phyloP scores from a whole-genome alignment of 2,329 filamentous ascomycete genomes.

The Paraconiothyrium sp. region DNA sequence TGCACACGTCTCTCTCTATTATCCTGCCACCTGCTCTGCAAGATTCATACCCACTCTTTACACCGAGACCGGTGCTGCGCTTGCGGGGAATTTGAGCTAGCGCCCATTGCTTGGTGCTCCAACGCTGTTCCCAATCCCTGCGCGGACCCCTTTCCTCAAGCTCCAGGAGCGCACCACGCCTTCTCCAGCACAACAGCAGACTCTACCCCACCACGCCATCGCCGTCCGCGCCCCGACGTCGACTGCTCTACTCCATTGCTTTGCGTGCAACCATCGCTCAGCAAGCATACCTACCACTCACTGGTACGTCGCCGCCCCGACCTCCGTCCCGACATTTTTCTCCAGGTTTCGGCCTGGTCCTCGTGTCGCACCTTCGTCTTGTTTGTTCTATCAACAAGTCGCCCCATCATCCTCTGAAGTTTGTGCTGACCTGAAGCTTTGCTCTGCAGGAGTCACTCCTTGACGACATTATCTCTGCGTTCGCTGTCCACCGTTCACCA shows the following conservation, averaged over 20 bases:
- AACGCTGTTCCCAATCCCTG: conserved; percentile 49
- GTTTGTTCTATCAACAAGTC: conserved; percentile 35
- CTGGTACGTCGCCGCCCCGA: conserved; percentile 45
- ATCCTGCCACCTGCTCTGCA: conserved; percentile 16
- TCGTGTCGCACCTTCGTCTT: conserved; percentile 45
- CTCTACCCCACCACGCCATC: conserved; percentile 40
- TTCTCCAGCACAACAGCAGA: conserved; percentile 30
- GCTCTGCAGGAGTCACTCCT: conserved; percentile 46
- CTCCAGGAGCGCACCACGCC: conserved; percentile 29
- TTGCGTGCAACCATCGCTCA: conserved; percentile 46
- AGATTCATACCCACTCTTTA: conserved; percentile 16
- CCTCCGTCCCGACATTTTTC: conserved; percentile 44
- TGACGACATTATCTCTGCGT: conserved; percentile 40
- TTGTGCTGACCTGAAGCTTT: conserved; percentile 33
- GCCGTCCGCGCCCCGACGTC: conserved; percentile 30
- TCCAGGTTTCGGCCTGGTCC: conserved; percentile 37
- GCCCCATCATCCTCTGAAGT: conserved; percentile 24
- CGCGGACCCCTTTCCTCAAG: conserved; percentile 50
- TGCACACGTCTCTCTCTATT: conserved; percentile 13
- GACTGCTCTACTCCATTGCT: conserved; percentile 41
- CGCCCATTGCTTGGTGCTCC: conserved; percentile 37
- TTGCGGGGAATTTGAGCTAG: conserved; percentile 43
- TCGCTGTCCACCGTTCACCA: conserved; percentile 42
- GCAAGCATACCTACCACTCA: conserved; percentile 46
- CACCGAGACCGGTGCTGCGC: conserved; percentile 26